Evolutionary conservation across 495 filamentous ascomycete species (phyloP), one percentile per base, ranked within the genome.

Genomic region (Friedmanniomyces endolithicus): DNA sequence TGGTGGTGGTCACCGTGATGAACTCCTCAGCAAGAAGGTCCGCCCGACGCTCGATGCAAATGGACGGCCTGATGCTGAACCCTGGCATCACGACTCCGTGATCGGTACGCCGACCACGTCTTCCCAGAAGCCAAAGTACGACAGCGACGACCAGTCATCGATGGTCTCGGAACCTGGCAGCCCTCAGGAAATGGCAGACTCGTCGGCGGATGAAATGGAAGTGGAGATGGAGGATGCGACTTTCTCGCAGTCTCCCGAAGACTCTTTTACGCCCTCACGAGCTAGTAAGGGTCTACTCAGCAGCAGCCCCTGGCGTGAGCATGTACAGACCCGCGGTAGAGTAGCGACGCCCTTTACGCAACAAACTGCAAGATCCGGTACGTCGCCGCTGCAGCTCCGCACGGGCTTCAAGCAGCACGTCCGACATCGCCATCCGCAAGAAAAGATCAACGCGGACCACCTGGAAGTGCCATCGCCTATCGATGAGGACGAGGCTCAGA

Each of bases 161-260:
- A 64, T 62, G 54, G 37, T 45, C 24, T 59, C 57, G 48, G 46
- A 65, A 53, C 43, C 64, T 8, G 61, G 55, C 23, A 60, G 53
- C 27, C 50, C 59, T 23, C 56, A 62, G 40, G 56, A 63, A 50
- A 34, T 61, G 12, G 23, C 55, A n/a, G 31, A 57, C 33, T 33
- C 53, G 1, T 61, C 63, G 8, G 48, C 48, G 6, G 52, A 70
- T 47, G 78, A 84, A 63, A 55, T 70, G 31, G 82, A 84, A 57
- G 72, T 72, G 57, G 74, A 79, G 39, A 79, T 78, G 74, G 67
- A 60, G 35, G 65, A 72, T 4, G 43, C 71, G 63, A 41, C 53
- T 46, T 57, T 71, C 27, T 68, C 68, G 8, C 67, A 51, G 20
- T 44, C 47, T 20, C 22, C 48, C 23, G 47, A 52, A 44, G 37